Base-by-base conservation (phyloP, 2,329 filamentous ascomycete genomes). In the Penicillium sp. region DNA sequence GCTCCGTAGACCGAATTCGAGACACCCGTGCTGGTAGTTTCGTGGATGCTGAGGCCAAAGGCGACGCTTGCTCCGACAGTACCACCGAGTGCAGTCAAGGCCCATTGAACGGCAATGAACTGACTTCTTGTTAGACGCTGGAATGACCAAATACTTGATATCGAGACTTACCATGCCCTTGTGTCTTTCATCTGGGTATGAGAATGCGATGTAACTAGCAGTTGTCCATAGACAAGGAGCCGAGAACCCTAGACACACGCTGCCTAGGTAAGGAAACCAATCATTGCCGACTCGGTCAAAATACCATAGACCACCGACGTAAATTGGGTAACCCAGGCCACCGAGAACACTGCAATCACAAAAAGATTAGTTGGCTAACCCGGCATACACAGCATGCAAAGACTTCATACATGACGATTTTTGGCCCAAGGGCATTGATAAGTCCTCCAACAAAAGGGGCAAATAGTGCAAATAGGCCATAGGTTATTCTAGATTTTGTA, bases 251-350 rank as follows among this genome's bases (percentile, higher is more conserved):
- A 59, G 23, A 9, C 52, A 49, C 8, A 54, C 62, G 9, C 62
- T 59, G 3, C 40, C 57, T 35, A 61, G 42, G 52, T 50, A 59
- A 3, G 60, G 58, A 38, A 64, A 64, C 60, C 61, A 62, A 7
- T 47, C 42, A 51, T 62, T 42, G 6, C 61, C 62, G 11, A 42
- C 33, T 43, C 57, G 47, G 35, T 64, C 62, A 48, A 58, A 63
- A 35, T 64, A 64, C 63, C 63, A 65, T 5, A 65, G 57, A 2
- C 55, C 57, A 8, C 61, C 62, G 3, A 62, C 59, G 48, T 65
- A 65, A 1, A 65, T 45, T 11, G 63, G 62, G 33, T 65, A 64
- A 12, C 62, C 61, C 11, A 62, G 23, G 3, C 58, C 58, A 3
- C 60, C 62, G 33, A 64, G 55, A 14, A 59, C 35, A 28, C 47